Conservation (phyloP, 2,329 filamentous ascomycete species). For the Alternaria dauci region DNA sequence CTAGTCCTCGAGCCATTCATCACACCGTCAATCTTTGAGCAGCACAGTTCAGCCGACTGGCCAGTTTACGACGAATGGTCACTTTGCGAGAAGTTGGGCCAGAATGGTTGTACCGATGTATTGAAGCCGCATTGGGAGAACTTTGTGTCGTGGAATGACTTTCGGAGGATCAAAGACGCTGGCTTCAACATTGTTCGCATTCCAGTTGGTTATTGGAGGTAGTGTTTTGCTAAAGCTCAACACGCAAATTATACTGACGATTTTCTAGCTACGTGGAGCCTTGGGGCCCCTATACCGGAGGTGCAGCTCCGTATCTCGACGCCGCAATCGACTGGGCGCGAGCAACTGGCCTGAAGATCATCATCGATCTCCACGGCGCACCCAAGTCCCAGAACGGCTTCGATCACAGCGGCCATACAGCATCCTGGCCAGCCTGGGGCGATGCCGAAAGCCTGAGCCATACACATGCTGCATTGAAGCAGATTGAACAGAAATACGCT, state of each 20-base stretch:
- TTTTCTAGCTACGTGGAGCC: conserved; percentile 34
- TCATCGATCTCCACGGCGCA: conserved; percentile 65
- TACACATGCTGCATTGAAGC: conserved; percentile 65
- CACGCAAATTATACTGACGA: neutral
- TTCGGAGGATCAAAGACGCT: conserved; percentile 63
- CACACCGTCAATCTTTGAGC: conserved; percentile 63
- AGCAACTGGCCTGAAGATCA: conserved; percentile 61
- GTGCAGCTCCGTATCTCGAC: conserved; percentile 63
- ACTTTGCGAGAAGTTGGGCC: conserved; percentile 59
- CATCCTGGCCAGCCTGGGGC: conserved; percentile 55
- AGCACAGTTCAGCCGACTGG: conserved; percentile 36
- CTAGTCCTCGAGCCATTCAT: conserved; percentile 58
- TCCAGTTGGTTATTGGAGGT: conserved; percentile 69
- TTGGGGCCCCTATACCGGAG: conserved; percentile 60
- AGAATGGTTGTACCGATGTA: conserved; percentile 51
- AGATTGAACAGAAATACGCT: conserved; percentile 66
- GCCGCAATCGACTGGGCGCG: conserved; percentile 65
- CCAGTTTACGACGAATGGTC: conserved; percentile 61
- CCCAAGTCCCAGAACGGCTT: conserved; percentile 67
- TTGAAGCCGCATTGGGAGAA: conserved; percentile 62
- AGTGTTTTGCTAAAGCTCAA: conserved; percentile 18
- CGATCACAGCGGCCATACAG: conserved; percentile 66
- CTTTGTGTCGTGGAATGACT: conserved; percentile 60
- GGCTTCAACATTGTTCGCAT: conserved; percentile 69
- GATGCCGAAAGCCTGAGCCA: conserved; percentile 57